phyloP scores from a whole-genome alignment of 2,329 filamentous ascomycete species.

The Sporothrix sp. region DNA sequence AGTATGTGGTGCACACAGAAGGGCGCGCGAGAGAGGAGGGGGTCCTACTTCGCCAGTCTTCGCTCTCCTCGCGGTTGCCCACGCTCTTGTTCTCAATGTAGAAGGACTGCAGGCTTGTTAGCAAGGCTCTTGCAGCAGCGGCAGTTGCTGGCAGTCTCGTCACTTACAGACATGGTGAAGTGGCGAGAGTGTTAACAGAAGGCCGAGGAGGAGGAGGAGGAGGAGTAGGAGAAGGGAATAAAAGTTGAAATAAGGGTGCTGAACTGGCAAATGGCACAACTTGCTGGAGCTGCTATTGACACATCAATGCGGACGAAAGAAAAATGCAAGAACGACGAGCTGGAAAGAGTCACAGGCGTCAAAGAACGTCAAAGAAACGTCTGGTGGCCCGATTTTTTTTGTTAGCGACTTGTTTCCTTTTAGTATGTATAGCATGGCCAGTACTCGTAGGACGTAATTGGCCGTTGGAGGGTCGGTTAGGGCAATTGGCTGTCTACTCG shows the following conservation, averaged over 20 bases:
- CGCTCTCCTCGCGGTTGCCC: slow-evolving; percentile 61
- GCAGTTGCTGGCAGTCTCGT: too few species aligned
- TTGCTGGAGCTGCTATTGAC: slow-evolving; percentile 14
- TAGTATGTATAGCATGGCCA: too few species aligned
- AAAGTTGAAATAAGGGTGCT: not conserved
- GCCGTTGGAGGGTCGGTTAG: too few species aligned
- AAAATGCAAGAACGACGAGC: not conserved
- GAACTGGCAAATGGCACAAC: not conserved
- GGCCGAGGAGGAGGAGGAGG: not conserved
- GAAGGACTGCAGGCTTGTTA: slow-evolving; percentile 40
- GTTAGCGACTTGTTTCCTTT: not conserved
- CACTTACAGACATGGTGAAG: slow-evolving; percentile 1
- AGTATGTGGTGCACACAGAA: too few species aligned
- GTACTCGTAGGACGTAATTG: too few species aligned
- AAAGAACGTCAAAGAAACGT: slow-evolving; percentile 2
- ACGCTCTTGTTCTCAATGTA: slow-evolving; percentile 71
- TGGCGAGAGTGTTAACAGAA: not conserved
- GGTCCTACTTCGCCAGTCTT: slow-evolving; percentile 71
- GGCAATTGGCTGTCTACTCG: too few species aligned
- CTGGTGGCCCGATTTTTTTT: not conserved
- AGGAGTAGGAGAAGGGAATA: not conserved
- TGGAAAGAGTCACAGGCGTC: slow-evolving; percentile 1
- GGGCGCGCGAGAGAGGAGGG: not conserved
- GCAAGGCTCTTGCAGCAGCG: not conserved
- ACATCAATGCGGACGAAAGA: slow-evolving; percentile 20